Conservation (phyloP, 2,329 filamentous ascomycete species). For the Paecilomyces fulvus region DNA sequence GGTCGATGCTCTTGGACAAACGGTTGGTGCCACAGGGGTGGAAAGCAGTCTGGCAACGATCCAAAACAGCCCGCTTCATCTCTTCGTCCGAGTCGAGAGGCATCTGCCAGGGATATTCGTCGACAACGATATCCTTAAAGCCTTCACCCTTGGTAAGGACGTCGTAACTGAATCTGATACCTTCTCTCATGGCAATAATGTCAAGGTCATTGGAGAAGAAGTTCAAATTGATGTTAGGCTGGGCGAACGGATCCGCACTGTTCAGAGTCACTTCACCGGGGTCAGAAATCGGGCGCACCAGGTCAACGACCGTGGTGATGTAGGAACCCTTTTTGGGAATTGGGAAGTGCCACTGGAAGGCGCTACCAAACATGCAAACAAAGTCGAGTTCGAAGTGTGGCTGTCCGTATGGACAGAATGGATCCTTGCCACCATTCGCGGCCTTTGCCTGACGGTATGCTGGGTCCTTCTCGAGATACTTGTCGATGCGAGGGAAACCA, state of each 20-base stretch:
- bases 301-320: conserved; percentile 49
- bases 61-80: conserved; percentile 50
- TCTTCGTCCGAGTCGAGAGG: conserved; percentile 46
- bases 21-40: conserved; percentile 51
- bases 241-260: conserved; percentile 27
- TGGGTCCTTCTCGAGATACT: conserved; percentile 39
- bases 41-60: conserved; percentile 52
- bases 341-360: conserved; percentile 44
- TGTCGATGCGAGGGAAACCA: conserved; percentile 52
- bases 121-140: conserved; percentile 37
- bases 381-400: conserved; percentile 58
- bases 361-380: conserved; percentile 48
- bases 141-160: conserved; percentile 50
- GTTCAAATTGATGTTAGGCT: conserved; percentile 37
- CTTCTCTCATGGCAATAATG: conserved; percentile 51
- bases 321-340: conserved; percentile 39
- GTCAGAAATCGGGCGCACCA: conserved; percentile 43
- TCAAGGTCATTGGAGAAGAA: conserved; percentile 42
- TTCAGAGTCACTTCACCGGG: conserved; percentile 35
- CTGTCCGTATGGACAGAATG: conserved; percentile 49
- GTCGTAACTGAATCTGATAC: conserved; percentile 48
- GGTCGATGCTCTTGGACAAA: conserved; percentile 42
- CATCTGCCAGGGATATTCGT: conserved; percentile 53
- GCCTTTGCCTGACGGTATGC: conserved; percentile 40
- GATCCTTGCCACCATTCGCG: conserved; percentile 38